A percentile compares a stretch with the other conserved stretches of the same genome.
phyloP scores from a whole-genome alignment of 352 stramenopile genomes.

The Phytophthora sp. region DNA sequence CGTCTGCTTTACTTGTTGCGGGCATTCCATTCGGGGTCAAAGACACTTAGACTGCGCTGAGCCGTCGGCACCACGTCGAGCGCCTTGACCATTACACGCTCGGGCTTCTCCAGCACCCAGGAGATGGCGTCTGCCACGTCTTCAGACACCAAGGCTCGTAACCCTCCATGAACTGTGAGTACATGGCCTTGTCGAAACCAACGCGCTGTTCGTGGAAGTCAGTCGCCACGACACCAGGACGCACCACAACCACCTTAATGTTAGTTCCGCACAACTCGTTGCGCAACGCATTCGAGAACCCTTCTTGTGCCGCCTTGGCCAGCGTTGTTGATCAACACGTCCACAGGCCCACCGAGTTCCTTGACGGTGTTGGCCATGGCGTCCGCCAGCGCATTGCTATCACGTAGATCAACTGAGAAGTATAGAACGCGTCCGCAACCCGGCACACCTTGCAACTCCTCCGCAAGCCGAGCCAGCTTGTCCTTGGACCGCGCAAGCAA shows the following conservation, averaged over 20 bases:
- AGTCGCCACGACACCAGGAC: conserved; percentile 33
- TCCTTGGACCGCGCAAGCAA: conserved; percentile 31
- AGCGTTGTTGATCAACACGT: conserved; percentile 41
- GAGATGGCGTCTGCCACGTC: conserved; percentile 33
- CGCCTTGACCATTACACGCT: conserved; percentile 32
- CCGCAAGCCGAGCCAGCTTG: conserved; percentile 17
- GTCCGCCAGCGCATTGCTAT: conserved; percentile 13
- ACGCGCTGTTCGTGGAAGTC: conserved; percentile 43
- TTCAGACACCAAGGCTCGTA: conserved; percentile 36
- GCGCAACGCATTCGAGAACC: conserved; percentile 33
- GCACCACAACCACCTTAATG: conserved; percentile 38
- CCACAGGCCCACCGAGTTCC: conserved; percentile 19
- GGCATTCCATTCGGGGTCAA: conserved; percentile 32
- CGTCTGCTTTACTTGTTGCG: conserved; percentile 21
- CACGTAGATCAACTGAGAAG: conserved; percentile 20
- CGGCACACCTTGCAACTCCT: conserved; percentile 14
- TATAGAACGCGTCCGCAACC: conserved; percentile 7
- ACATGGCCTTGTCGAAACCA: conserved; percentile 26
- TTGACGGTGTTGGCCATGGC: conserved; percentile 17
- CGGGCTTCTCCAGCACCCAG: conserved; percentile 34
- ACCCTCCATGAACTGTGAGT: conserved; percentile 34
- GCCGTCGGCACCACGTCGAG: conserved; percentile 33
- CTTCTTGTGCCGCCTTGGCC: conserved; percentile 33
- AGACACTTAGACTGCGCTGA: conserved; percentile 38
- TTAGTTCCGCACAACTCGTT: conserved; percentile 35